Conservation (phyloP, 2,329 filamentous ascomycete genomes). For the Botrytis galanthina region DNA sequence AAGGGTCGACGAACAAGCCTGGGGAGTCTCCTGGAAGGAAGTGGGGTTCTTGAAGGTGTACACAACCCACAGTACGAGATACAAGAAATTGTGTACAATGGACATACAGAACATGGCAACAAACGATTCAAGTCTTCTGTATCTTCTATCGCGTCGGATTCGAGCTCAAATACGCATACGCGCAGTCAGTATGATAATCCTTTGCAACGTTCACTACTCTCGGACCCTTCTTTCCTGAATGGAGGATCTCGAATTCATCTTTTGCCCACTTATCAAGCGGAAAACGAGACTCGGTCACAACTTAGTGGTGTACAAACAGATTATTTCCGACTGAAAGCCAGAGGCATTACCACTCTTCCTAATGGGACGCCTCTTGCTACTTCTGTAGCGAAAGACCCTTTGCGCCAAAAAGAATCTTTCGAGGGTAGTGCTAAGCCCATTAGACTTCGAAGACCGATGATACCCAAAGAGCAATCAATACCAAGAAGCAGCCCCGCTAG, state of each 20-base stretch:
- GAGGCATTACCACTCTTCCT: slow-evolving; percentile 37
- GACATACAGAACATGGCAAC: slow-evolving; percentile 11
- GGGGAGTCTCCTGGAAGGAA: slow-evolving; percentile 33
- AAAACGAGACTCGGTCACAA: slow-evolving; percentile 31
- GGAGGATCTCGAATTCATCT: slow-evolving; percentile 37
- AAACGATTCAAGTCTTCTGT: slow-evolving; percentile 29
- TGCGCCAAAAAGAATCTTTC: slow-evolving; percentile 33
- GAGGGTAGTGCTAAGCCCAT: slow-evolving; percentile 30
- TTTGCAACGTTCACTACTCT: slow-evolving; percentile 34
- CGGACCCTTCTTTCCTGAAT: slow-evolving; percentile 36
- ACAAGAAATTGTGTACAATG: slow-evolving; percentile 26
- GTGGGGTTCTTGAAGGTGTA: slow-evolving; percentile 33
- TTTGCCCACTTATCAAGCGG: slow-evolving; percentile 28
- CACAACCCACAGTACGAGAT: slow-evolving; percentile 28
- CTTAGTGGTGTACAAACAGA: slow-evolving; percentile 39
- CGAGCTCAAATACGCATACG: slow-evolving; percentile 28
- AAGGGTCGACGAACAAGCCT: slow-evolving; percentile 28
- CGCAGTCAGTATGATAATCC: slow-evolving; percentile 31
- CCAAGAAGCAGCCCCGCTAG: slow-evolving; percentile 32
- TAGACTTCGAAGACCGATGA: slow-evolving; percentile 23
- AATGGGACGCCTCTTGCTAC: slow-evolving; percentile 36
- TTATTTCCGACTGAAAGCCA: slow-evolving; percentile 40
- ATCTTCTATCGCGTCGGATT: slow-evolving; percentile 23
- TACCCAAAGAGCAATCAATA: slow-evolving; percentile 15
- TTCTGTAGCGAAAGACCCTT: slow-evolving; percentile 32